These are phyloP conservation scores for Lagenaria siceraria DNA, from an alignment of 306 rosid species.

Conservation along the genomic window DNA sequence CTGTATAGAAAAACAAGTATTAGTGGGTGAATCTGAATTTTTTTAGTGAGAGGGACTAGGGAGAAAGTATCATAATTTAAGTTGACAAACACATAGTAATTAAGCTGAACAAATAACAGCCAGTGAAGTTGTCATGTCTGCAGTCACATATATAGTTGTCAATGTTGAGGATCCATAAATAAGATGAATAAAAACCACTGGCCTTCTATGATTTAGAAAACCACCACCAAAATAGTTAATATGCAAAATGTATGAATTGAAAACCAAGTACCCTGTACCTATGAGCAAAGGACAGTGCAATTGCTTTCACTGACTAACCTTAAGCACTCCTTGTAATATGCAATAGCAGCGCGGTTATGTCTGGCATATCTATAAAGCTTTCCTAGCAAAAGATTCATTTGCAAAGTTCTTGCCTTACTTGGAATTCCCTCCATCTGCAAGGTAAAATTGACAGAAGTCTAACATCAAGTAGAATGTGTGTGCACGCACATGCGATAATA, in stretches of 20 bases:
- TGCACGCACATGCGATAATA: background rate
- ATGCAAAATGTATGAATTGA: background rate
- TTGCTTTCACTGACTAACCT: slow-evolving; percentile 40
- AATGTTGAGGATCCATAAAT: background rate
- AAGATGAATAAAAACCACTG: background rate
- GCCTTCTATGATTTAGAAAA: background rate
- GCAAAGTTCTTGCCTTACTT: slow-evolving; percentile 69
- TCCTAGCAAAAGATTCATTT: slow-evolving; percentile 82
- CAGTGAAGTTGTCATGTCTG: background rate
- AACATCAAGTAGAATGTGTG: background rate
- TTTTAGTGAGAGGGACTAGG: background rate
- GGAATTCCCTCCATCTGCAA: slow-evolving; percentile 95
- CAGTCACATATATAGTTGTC: background rate
- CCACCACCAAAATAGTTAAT: background rate
- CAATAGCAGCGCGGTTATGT: slow-evolving; percentile 77
- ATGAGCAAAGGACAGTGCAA: slow-evolving; percentile 5
- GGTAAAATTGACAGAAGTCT: slow-evolving; percentile 5
- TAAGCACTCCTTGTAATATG: slow-evolving; percentile 90
- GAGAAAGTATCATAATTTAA: background rate
- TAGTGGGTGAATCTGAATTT: background rate
- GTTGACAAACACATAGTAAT: background rate
- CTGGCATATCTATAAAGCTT: slow-evolving; percentile 72
- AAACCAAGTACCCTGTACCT: background rate
- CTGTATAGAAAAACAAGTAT: slow-evolving; percentile 24
- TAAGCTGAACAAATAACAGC: background rate